Conservation (phyloP, 2,329 filamentous ascomycete genomes). For the Aspergillus novoparasiticus region DNA sequence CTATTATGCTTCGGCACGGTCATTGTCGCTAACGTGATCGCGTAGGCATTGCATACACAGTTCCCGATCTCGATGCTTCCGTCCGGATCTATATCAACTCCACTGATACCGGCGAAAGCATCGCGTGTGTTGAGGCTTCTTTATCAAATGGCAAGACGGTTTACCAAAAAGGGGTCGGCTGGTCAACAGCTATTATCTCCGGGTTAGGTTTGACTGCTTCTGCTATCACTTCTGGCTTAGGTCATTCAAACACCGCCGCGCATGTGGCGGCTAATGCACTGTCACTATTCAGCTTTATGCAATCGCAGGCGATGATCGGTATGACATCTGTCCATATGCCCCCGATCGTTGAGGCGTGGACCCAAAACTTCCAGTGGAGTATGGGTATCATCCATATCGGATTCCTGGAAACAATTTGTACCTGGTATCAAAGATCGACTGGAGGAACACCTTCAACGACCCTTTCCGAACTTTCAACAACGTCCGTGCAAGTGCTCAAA, state of each 20-base stretch:
- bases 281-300: slow-evolving; percentile 93
- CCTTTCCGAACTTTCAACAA: slow-evolving; percentile 70
- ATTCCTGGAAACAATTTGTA: slow-evolving; percentile 88
- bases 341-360: slow-evolving; percentile 89
- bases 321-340: slow-evolving; percentile 80
- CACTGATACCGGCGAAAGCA: slow-evolving; percentile 62
- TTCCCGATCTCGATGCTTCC: slow-evolving; percentile 87
- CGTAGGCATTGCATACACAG: slow-evolving; percentile 75
- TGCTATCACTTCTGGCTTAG: slow-evolving; percentile 83
- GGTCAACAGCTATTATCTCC: slow-evolving; percentile 85
- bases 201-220: slow-evolving; percentile 81
- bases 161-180: slow-evolving; percentile 83
- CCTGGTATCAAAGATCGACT: slow-evolving; percentile 94
- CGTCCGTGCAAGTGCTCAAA: slow-evolving; percentile 83
- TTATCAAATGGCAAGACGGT: slow-evolving; percentile 93
- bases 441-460: slow-evolving; percentile 81
- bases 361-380: slow-evolving; percentile 97
- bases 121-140: slow-evolving; percentile 85
- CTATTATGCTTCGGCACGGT: background rate
- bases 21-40: slow-evolving; percentile 1
- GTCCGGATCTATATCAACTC: slow-evolving; percentile 81
- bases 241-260: slow-evolving; percentile 90
- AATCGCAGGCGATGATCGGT: slow-evolving; percentile 88
- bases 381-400: slow-evolving; percentile 89
- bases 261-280: slow-evolving; percentile 92